Evolutionary conservation across 139 green algal species (phyloP), one percentile per base, ranked within the genome.

Genomic region (Pleodorina starrii): DNA sequence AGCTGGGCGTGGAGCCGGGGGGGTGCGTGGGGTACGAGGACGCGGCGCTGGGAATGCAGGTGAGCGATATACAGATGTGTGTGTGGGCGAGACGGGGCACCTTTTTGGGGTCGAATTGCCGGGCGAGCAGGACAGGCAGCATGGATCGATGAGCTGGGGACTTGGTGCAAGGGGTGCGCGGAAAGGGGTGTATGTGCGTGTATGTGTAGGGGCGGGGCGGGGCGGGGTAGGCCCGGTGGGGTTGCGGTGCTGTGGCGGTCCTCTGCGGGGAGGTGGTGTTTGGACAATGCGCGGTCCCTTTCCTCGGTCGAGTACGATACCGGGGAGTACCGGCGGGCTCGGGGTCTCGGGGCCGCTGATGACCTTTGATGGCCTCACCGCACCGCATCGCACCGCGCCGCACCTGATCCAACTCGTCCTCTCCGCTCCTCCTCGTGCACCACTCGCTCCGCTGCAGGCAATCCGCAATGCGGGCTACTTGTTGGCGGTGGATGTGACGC

Each of bases 21-120:
- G n/a, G 80, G 48, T 94, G 92, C 79, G 90, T 94, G 3, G 92
- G 92, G 0, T 94, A 93, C 66, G 92, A 94, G 72, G 89, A 91
- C 68, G 88, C 88, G 50, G 83, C 73, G 50, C 68, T 91, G 63
- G 87, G 87, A 0, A 88, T 91, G 87, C 50, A 91, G 85, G 85
- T 90, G 72, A 12, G 81, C 27, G n/a, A n/a, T n/a, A n/a, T n/a
- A n/a, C n/a, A n/a, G 29, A 66, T 12, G 54, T 21, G 21, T 21
- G 25, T 4, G 54, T 66, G 54, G 54, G 54, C 9, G 54, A 66
- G 54, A 25, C 54, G 7, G 21, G 54, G 54, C 9, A 12, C 25
- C 50, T 66, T 32, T 21, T 4, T 66, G 54, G 54, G 29, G 29
- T 66, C 29, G 25, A 66, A 32, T 21, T 12, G 29, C n/a, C n/a